Evolutionary conservation across 805 yeast species (phyloP).

Genomic region (Yarrowia deformans): DNA sequence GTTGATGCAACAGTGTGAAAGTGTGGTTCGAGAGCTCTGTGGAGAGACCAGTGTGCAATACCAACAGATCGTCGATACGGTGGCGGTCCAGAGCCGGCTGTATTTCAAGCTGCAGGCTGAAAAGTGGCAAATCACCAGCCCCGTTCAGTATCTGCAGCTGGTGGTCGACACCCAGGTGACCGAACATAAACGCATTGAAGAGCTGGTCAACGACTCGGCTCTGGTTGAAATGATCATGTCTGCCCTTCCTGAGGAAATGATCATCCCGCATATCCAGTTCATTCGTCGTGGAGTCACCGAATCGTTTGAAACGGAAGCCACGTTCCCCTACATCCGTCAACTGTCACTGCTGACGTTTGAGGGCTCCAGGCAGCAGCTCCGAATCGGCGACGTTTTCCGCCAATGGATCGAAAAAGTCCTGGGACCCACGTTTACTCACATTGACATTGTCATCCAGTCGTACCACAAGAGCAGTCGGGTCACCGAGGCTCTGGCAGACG

Average conservation of each 20-base stretch:
- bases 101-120: constrained; percentile 18
- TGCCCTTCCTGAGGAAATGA: constrained; percentile 22
- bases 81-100: constrained; percentile 8
- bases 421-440: constrained; percentile 14
- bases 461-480: constrained; percentile 8
- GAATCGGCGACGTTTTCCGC: constrained; percentile 22
- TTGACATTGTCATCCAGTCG: constrained; percentile 7
- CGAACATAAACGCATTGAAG: not conserved
- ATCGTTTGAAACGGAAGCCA: constrained; percentile 1
- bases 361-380: constrained; percentile 9
- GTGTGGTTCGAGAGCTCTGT: constrained; percentile 17
- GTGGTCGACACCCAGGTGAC: constrained; percentile 6
- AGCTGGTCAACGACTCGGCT: not conserved
- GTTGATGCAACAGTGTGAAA: not conserved
- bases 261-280: constrained; percentile 8
- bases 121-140: constrained; percentile 21
- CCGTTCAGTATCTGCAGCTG: not conserved
- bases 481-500: not conserved
- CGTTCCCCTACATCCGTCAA: constrained; percentile 1
- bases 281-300: constrained; percentile 6
- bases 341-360: constrained; percentile 9
- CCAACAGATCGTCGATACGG: not conserved
- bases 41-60: constrained; percentile 22
- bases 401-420: constrained; percentile 26
- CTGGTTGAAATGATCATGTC: constrained; percentile 7